phyloP scores from a whole-genome alignment of 2,329 filamentous ascomycete species.

The Nannizziopsis arthrosporioides region DNA sequence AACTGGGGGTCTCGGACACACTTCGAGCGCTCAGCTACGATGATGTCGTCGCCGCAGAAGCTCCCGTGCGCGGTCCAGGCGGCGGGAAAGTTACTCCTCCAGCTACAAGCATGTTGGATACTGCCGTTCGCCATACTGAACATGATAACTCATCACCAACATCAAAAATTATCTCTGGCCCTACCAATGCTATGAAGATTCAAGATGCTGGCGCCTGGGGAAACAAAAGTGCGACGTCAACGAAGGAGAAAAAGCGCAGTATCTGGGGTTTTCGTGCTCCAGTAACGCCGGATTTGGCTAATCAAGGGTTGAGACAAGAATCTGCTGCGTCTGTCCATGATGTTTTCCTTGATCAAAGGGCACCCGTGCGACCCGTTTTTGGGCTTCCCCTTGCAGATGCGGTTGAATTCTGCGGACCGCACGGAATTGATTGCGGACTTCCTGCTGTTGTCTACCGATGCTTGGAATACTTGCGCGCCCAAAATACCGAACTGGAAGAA shows the following conservation, averaged over 20 bases:
- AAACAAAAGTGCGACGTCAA: slow-evolving; percentile 49
- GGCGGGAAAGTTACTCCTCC: slow-evolving; percentile 28
- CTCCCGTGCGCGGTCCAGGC: slow-evolving; percentile 41
- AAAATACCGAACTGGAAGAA: slow-evolving; percentile 73
- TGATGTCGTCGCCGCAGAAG: slow-evolving; percentile 46
- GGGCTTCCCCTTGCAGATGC: slow-evolving; percentile 77
- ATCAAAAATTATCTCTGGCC: slow-evolving; percentile 60
- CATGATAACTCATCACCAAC: slow-evolving; percentile 24
- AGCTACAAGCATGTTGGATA: slow-evolving; percentile 17
- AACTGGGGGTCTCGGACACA: slow-evolving; percentile 26
- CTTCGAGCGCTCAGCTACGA: slow-evolving; percentile 45
- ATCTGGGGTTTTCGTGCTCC: slow-evolving; percentile 54
- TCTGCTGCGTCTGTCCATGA: slow-evolving; percentile 31
- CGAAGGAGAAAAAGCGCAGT: slow-evolving; percentile 71
- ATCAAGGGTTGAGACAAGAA: slow-evolving; percentile 23
- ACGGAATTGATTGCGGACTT: slow-evolving; percentile 55
- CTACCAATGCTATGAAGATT: slow-evolving; percentile 73
- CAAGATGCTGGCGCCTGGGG: slow-evolving; percentile 76
- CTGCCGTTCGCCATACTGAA: slow-evolving; percentile 22
- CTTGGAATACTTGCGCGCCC: slow-evolving; percentile 79
- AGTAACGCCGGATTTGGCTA: slow-evolving; percentile 55
- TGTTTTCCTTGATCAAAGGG: slow-evolving; percentile 37
- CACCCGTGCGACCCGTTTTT: slow-evolving; percentile 61
- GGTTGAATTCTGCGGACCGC: slow-evolving; percentile 64
- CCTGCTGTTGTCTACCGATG: slow-evolving; percentile 92